Conservation (phyloP, 2,329 filamentous ascomycete species). For the Pyrenophora tritici-repentis region DNA sequence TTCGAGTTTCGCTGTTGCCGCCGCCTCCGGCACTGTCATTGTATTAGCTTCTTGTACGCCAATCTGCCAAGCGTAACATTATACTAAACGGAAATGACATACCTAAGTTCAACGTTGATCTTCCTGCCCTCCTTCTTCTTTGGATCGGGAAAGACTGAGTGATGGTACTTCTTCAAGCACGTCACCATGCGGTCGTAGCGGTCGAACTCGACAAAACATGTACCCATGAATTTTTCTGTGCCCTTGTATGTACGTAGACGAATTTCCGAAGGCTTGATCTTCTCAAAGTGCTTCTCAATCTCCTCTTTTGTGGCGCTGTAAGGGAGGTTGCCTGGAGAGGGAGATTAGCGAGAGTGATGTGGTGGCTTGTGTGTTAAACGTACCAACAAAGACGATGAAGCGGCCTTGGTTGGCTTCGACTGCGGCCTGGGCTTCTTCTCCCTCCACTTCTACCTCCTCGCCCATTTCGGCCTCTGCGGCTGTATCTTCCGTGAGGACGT, state of each 20-base stretch:
- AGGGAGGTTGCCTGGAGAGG: slow-evolving; percentile 75
- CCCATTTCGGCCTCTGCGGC: slow-evolving; percentile 23
- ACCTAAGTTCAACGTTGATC: slow-evolving; percentile 94
- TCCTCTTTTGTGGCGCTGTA: slow-evolving; percentile 75
- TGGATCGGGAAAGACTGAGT: slow-evolving; percentile 71
- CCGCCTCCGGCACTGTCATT: slow-evolving; percentile 75
- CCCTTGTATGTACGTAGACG: slow-evolving; percentile 56
- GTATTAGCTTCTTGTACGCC: slow-evolving; percentile 12
- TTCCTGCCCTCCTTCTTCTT: slow-evolving; percentile 65
- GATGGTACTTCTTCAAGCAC: slow-evolving; percentile 87
- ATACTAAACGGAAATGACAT: slow-evolving; percentile 6
- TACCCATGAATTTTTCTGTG: slow-evolving; percentile 46
- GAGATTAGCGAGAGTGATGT: slow-evolving; percentile 10
- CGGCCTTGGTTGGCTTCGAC: slow-evolving; percentile 53
- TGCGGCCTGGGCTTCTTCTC: slow-evolving; percentile 16
- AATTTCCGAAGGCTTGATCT: slow-evolving; percentile 70
- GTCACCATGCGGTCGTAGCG: slow-evolving; percentile 89
- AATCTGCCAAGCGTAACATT: not conserved
- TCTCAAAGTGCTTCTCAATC: slow-evolving; percentile 76
- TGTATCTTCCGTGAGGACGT: slow-evolving; percentile 17
- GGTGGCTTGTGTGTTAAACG: slow-evolving; percentile 10
- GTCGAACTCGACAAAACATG: slow-evolving; percentile 77
- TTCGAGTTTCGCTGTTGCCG: slow-evolving; percentile 72
- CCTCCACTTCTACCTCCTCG: slow-evolving; percentile 22
- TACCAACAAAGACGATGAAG: slow-evolving; percentile 80